These are phyloP conservation scores for Wickerhamiella australiensis DNA, from an alignment of 805 yeast genomes.

Conservation along the genomic window DNA sequence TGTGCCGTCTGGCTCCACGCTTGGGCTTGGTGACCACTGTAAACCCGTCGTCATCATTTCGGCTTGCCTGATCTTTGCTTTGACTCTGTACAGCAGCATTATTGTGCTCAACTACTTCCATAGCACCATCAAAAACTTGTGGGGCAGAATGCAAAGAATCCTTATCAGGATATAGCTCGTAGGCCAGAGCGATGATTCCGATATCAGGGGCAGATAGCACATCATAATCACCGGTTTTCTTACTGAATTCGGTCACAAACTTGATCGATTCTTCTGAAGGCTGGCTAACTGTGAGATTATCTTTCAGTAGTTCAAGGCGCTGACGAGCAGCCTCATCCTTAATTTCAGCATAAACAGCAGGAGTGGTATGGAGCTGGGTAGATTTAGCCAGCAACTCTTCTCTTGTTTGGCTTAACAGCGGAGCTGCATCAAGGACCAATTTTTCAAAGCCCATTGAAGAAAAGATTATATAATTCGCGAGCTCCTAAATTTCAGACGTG, in stretches of 20 bases:
- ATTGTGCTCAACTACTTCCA: slow-evolving; percentile 13
- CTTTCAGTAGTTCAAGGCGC: slow-evolving; percentile 73
- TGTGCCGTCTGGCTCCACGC: not conserved
- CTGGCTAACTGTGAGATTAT: slow-evolving; percentile 54
- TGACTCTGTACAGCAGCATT: slow-evolving; percentile 5
- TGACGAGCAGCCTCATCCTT: slow-evolving; percentile 74
- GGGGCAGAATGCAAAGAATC: slow-evolving; percentile 17
- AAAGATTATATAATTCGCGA: not conserved
- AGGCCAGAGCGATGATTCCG: slow-evolving; percentile 81
- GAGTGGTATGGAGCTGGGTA: slow-evolving; percentile 67
- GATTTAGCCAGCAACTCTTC: slow-evolving; percentile 63
- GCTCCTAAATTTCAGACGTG: no score
- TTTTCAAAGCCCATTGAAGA: slow-evolving; percentile 28
- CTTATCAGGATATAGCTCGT: slow-evolving; percentile 42
- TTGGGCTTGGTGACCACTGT: slow-evolving; percentile 17
- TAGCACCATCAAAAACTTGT: slow-evolving; percentile 11
- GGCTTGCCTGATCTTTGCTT: not conserved
- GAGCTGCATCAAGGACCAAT: slow-evolving; percentile 88
- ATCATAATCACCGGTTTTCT: slow-evolving; percentile 77
- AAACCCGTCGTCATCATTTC: slow-evolving; percentile 20
- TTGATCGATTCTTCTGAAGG: slow-evolving; percentile 56
- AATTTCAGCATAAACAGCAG: slow-evolving; percentile 79
- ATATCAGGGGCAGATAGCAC: slow-evolving; percentile 86
- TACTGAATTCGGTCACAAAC: slow-evolving; percentile 63
- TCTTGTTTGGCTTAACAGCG: slow-evolving; percentile 75